Evolutionary conservation across 345 rosid genomes (phyloP), one percentile per base, ranked within the genome.

Genomic region (Atalantia buxifolia): DNA sequence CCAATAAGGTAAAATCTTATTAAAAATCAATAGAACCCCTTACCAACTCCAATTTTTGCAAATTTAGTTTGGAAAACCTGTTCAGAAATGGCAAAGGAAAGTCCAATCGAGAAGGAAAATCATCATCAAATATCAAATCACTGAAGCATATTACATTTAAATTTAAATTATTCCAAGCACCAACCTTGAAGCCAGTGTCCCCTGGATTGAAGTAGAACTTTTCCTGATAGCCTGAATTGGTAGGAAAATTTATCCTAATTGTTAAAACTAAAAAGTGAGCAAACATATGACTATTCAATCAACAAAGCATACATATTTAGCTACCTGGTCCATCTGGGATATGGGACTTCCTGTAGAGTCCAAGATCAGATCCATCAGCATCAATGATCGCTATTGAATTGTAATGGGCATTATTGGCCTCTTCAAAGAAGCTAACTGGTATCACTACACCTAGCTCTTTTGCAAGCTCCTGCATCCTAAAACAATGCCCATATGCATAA

Each of bases 301-400:
- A 60, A 74, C 33, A 36, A 74, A 71, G 73, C 24, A 68, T 70
- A 61, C 61, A 63, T 62, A 36, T 42, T 67, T 76, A 76, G 76
- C 79, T 67, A 94, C 99, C 99, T 21, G 97, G 99, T 82, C 98
- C 98, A 91, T 92, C 97, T 14, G 98, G 98, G 85, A 96, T 94
- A 89, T 94, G 98, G 1, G 99, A 92, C 83, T 96, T 96, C 84
- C 98, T 90, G 73, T 94, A 96, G 38, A 96, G 88, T 55, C 98
- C 99, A 56, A 94, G 90, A 81, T 94, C 97, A 69, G 95, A 81
- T 45, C 99, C 99, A 86, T 95, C 97, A 75, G 97, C 97, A 81
- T 95, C 98, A 30, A 93, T 89, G 48, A 95, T 88, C 60, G 97
- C 97, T 65, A 96, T 67, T 6, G 99, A 92, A 85, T 96, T 96